Evolutionary conservation across 164 flowering plant species (phyloP), one percentile per base, ranked within the genome.

Genomic region (Hamamelis virginiana): DNA sequence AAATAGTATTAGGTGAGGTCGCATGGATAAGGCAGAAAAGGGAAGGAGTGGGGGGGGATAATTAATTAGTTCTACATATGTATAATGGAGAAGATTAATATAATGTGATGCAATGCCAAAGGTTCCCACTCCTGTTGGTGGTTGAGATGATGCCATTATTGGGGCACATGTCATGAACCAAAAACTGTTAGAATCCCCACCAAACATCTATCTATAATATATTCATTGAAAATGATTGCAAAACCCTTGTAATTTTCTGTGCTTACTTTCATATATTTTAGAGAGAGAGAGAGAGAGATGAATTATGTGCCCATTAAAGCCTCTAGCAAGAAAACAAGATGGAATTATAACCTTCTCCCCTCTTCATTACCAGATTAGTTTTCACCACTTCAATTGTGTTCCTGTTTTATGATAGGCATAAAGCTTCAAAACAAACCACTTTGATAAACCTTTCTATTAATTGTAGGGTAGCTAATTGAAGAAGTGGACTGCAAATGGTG

Each of bases 121-220:
- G 50, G 63, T 52, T 52, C 38, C 52, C 25, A 14, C 62, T 33
- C 11, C 43, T 69, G 66, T 65, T 65, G 75, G 78, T 77, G 46
- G 76, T 73, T 71, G 76, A 74, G 75, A 64, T 74, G 74, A 28
- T 61, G 70, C 72, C 70, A 82, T 82, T 82, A 82, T 78, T 78
- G 78, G 68, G 62, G 78, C 81, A 82, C 85, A 82, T 80, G 81
- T 66, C 73, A 68, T 68, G 33, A 66, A 28, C 79, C 60, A 58
- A 69, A 52, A 53, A 59, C 69, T 60, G 57, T 69, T 74, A 66
- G 51, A 65, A 65, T 73, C 79, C 65, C 67, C 68, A 67, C 74
- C 77, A 67, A 62, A 52, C 33, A 27, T 15, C 23, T 21, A 43
- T 18, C 47, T 44, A 45, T 33, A 61, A 18, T 43, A 33, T 33